These are phyloP conservation scores for Argentina anserina DNA, from an alignment of 306 rosid species.

Conservation along the genomic window DNA sequence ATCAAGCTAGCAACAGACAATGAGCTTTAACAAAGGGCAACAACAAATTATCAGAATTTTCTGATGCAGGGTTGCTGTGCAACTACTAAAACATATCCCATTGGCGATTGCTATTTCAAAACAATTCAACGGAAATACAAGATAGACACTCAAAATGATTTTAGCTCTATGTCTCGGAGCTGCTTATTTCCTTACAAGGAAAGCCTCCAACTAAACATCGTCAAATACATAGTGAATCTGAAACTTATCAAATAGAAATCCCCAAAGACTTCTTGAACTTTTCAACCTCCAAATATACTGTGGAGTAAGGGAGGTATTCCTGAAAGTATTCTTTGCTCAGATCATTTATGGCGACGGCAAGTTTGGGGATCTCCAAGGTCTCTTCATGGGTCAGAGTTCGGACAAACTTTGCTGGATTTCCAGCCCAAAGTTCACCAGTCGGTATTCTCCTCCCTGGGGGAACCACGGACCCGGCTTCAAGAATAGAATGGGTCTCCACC, in stretches of 20 bases:
- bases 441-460: conserved; percentile 98
- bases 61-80: conserved; percentile 22
- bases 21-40: background rate
- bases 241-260: conserved; percentile 55
- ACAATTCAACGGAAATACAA: conserved; percentile 32
- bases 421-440: conserved; percentile 94
- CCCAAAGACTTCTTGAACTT: conserved; percentile 93
- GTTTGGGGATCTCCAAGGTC: conserved; percentile 93
- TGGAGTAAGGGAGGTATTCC: conserved; percentile 93
- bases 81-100: conserved; percentile 19
- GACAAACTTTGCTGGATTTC: conserved; percentile 94
- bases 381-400: conserved; percentile 85
- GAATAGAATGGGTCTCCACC: conserved; percentile 90
- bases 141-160: conserved; percentile 11
- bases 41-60: conserved; percentile 21
- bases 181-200: conserved; percentile 69
- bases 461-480: conserved; percentile 98
- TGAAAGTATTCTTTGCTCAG: conserved; percentile 74
- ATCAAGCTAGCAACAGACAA: background rate
- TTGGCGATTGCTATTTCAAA: conserved; percentile 19
- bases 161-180: conserved; percentile 29
- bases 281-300: conserved; percentile 94
- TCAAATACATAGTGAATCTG: conserved; percentile 29
- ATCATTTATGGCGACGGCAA: conserved; percentile 88
- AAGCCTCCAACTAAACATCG: conserved; percentile 47